Percentiles rank a stretch among this genome's conserved stretches.
phyloP scores from a whole-genome alignment of 2,329 filamentous ascomycete species.

The Fusarium buharicum region DNA sequence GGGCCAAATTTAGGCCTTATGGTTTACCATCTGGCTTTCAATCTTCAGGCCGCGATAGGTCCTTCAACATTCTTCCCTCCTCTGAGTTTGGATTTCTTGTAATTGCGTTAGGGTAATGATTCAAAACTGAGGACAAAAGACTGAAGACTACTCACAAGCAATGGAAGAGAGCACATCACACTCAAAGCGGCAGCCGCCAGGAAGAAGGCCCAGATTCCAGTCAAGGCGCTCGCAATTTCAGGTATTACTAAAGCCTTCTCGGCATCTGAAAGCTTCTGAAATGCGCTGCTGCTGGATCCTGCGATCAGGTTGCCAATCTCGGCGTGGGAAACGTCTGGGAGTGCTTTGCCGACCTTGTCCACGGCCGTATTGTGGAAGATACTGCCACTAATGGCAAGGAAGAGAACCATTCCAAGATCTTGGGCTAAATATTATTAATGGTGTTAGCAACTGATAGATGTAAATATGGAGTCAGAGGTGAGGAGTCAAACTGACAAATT shows the following conservation, averaged over 20 bases:
- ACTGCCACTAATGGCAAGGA: constrained; percentile 1
- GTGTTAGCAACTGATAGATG: neutral
- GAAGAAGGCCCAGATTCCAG: neutral
- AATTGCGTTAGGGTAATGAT: no score
- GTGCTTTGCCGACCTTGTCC: neutral
- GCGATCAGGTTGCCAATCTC: constrained; percentile 1
- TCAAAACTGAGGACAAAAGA: no score
- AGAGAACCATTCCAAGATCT: constrained; percentile 6
- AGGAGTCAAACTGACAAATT: constrained; percentile 5
- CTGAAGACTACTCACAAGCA: no score
- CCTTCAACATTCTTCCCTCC: no score
- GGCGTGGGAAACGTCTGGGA: neutral
- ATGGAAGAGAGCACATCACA: neutral
- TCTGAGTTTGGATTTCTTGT: no score
- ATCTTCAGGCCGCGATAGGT: no score
- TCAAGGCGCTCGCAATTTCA: neutral
- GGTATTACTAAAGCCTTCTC: neutral
- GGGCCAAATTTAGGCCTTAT: neutral
- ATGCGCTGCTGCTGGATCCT: neutral
- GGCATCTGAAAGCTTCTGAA: neutral
- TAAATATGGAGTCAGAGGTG: neutral
- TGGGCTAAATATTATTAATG: neutral
- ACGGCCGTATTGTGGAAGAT: constrained; percentile 6
- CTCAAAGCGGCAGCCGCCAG: neutral
- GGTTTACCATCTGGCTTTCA: no score